A percentile compares a stretch with the other conserved stretches of the same genome.
Evolutionary conservation across 306 rosid species (phyloP).

Genomic region (Fragaria vesca): DNA sequence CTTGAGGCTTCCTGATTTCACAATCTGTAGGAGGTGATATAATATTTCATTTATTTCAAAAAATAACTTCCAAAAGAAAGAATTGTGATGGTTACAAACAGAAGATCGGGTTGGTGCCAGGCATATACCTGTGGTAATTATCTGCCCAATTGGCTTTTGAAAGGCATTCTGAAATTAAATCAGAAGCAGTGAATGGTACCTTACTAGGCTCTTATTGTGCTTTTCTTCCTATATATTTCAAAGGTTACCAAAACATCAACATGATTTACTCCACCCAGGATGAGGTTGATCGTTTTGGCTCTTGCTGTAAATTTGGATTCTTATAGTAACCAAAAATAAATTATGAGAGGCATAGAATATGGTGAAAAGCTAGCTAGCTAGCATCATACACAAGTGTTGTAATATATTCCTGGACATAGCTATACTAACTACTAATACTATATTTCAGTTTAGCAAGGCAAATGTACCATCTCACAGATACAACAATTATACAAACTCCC

Average conservation of each 20-base stretch:
- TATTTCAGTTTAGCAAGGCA: constrained; percentile 7
- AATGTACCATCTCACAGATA: background rate
- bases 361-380: constrained; percentile 6
- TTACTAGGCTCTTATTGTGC: constrained; percentile 13
- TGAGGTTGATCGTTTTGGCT: constrained; percentile 36
- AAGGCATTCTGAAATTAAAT: constrained; percentile 12
- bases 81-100: background rate
- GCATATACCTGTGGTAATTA: constrained; percentile 13
- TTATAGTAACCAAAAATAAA: background rate
- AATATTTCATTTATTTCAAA: constrained; percentile 2
- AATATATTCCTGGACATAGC: constrained; percentile 32
- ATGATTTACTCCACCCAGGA: background rate
- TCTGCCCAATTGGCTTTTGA: constrained; percentile 26
- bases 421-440: constrained; percentile 18
- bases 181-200: background rate
- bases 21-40: background rate
- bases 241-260: background rate
- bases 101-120: constrained; percentile 11
- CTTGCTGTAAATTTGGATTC: constrained; percentile 34
- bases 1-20: background rate
- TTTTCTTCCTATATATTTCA: constrained; percentile 21
- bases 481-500: background rate
- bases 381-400: constrained; percentile 10
- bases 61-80: constrained; percentile 1
- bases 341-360: constrained; percentile 13